Evolutionary conservation across 371 early-diverging fungal species (phyloP).

Genomic region (Edhazardia aedis): DNA sequence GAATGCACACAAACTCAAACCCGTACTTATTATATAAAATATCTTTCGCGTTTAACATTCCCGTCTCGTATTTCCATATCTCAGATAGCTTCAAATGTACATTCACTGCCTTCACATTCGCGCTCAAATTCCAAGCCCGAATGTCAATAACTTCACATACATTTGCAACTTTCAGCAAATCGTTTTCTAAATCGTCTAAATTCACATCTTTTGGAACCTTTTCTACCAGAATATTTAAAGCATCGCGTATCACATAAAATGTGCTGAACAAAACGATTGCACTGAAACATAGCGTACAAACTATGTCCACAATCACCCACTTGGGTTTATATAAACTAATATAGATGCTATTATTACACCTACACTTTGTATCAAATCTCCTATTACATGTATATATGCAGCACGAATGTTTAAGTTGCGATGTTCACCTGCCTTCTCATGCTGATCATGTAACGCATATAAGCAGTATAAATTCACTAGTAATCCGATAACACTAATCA

Average conservation of each 20-base stretch:
- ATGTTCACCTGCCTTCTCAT: background rate
- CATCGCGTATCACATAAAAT: constrained; percentile 53
- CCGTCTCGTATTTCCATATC: background rate
- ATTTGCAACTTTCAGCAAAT: background rate
- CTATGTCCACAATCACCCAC: constrained; percentile 54
- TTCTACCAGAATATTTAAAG: constrained; percentile 60
- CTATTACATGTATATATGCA: constrained; percentile 65
- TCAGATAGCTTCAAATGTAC: background rate
- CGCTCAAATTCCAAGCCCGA: background rate
- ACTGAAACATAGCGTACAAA: constrained; percentile 64
- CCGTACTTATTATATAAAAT: background rate
- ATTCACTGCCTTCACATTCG: background rate
- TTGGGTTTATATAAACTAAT: constrained; percentile 56
- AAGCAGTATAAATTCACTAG: constrained; percentile 25
- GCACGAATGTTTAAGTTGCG: constrained; percentile 55
- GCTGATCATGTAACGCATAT: background rate
- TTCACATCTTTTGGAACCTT: constrained; percentile 1
- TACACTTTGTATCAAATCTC: constrained; percentile 58
- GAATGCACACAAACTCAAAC: background rate
- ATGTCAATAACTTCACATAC: background rate
- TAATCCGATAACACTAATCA: constrained; percentile 26
- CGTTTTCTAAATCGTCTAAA: background rate
- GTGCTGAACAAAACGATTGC: constrained; percentile 57
- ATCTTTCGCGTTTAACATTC: background rate
- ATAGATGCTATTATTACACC: constrained; percentile 66